phyloP scores from a whole-genome alignment of 176 grass and related monocot species.

The Hordeum marinum region DNA sequence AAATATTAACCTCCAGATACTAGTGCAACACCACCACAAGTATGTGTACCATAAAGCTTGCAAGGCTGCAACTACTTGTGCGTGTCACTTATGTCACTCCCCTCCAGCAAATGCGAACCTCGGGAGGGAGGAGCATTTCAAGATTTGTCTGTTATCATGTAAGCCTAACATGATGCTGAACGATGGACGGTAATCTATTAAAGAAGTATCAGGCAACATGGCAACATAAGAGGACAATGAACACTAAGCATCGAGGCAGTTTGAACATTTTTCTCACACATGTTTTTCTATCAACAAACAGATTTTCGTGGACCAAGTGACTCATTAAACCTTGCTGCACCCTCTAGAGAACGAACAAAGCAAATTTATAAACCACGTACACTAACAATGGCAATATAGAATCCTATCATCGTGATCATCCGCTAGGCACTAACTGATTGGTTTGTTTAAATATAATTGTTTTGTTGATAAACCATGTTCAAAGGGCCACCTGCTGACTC shows the following conservation, averaged over 20 bases:
- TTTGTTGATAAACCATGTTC: constrained; percentile 41
- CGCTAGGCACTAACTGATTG: neutral
- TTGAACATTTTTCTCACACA: too few relatives aligned
- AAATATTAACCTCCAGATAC: neutral
- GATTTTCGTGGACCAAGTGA: too few relatives aligned
- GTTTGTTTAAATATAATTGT: neutral
- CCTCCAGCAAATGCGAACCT: neutral
- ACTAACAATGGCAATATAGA: neutral
- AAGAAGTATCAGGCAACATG: too few relatives aligned
- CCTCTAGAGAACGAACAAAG: neutral
- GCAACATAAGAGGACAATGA: too few relatives aligned
- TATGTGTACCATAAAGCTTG: neutral
- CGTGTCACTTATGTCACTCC: neutral
- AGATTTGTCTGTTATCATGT: neutral
- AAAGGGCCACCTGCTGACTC: constrained; percentile 74
- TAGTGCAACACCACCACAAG: neutral
- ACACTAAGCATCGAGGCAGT: too few relatives aligned
- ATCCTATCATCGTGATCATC: neutral
- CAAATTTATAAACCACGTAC: neutral
- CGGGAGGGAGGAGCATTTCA: neutral
- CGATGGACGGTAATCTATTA: too few relatives aligned
- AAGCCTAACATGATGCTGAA: neutral
- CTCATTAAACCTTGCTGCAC: neutral
- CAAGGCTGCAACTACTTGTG: neutral
- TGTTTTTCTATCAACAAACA: too few relatives aligned